Evolutionary conservation across 2,329 filamentous ascomycete species (phyloP), one percentile per base, ranked within the genome.

Genomic region (Colletotrichum godetiae): DNA sequence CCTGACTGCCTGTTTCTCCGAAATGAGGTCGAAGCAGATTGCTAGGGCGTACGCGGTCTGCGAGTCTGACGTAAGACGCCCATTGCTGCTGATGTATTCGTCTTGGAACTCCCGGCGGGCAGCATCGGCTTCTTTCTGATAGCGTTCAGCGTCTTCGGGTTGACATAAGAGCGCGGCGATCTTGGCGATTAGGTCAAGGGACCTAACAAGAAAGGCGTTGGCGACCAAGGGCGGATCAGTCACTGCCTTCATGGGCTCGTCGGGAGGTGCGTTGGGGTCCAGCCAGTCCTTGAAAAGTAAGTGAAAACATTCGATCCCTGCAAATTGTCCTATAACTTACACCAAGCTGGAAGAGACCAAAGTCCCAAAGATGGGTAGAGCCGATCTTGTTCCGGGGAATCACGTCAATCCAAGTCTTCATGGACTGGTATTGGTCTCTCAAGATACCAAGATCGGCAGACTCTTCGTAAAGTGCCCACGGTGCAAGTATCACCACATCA

Each of bases 161-260:
- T n/a, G 55, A 33, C 12, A 24, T 0, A 75, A 66, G 3, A 65
- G n/a, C 6, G 19, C 15, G 2, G 70, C 35, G 33, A 73, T 42
- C 2, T 22, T 35, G 29, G 8, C 24, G 11, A 73, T 57, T 0
- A 62, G 42, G 42, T 66, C 52, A 5, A 70, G 31, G 2, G 31
- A 35, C 24, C 78, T 75, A 2, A 79, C 77, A 3, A 82, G 76
- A 69, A 80, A 82, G 5, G 77, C 78, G 55, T 82, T 79, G 1
- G 80, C 80, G 4, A 82, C 79, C 12, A 80, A 74, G 31, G 77
- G 76, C 6, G 77, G 68, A 49, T 81, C 78, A 0, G 80, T 82
- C 7, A 75, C 75, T 2, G 77, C 78, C n/a, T 76, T 74, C 53
- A 72, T 76, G 1, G 81, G 80, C 29, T 77, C 74, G 15, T 76